Percentiles rank a stretch among this genome's conserved stretches.
Conservation (phyloP, 2,329 filamentous ascomycete genomes). For the Rosellinia necatrix region DNA sequence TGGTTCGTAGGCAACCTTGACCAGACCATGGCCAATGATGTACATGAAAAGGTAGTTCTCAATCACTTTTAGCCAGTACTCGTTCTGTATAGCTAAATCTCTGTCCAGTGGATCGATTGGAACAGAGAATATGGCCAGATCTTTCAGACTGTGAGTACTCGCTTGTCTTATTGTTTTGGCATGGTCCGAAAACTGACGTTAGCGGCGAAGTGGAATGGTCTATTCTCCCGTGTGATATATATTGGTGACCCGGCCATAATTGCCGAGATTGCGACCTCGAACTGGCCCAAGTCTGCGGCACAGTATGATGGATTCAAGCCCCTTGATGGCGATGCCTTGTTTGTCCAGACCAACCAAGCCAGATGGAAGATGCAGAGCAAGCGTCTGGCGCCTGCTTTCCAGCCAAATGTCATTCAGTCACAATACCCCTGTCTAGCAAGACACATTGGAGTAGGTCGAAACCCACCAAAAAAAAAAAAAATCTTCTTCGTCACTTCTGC, state of each 20-base stretch:
- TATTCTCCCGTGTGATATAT: conserved; percentile 23
- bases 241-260: conserved; percentile 21
- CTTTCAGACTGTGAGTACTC: conserved; percentile 19
- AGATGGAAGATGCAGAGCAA: conserved; percentile 26
- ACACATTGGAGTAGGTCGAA: conserved; percentile 15
- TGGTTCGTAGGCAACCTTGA: conserved; percentile 19
- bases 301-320: conserved; percentile 24
- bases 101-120: conserved; percentile 21
- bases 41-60: conserved; percentile 18
- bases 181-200: not conserved
- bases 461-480: no score
- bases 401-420: conserved; percentile 18
- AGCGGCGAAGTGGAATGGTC: conserved; percentile 19
- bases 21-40: conserved; percentile 20
- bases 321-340: conserved; percentile 24
- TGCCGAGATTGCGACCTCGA: conserved; percentile 20
- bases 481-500: not conserved
- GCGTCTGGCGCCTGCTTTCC: conserved; percentile 21
- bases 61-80: not conserved
- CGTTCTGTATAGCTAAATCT: not conserved
- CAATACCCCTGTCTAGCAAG: conserved; percentile 19
- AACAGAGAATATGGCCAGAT: conserved; percentile 25
- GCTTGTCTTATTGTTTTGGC: not conserved
- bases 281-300: conserved; percentile 21
- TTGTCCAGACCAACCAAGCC: conserved; percentile 19